Base-by-base conservation (phyloP, 2,329 filamentous ascomycete species). In the Pyricularia sp. region DNA sequence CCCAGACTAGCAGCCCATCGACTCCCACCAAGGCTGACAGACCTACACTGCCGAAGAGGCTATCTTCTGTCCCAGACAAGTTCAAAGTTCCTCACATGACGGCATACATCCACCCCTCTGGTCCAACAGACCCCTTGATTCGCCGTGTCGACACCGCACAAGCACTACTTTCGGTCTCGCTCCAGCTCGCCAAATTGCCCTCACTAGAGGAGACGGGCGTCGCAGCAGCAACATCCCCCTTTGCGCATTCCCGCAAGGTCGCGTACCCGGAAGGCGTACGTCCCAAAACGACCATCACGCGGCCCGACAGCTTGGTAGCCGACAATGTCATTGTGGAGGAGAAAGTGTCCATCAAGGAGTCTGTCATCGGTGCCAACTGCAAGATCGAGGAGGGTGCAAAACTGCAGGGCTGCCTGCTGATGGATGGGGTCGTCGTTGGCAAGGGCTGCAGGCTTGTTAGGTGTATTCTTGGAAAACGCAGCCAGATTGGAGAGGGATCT, bases 281-380 rank as follows among this genome's bases (percentile, higher is more conserved):
- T 69, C 84, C 88, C 42, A 89, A 90, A 68, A 93, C 91, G 65
- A 95, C 92, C 4, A 91, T 98, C 69, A 93, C 92, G 25, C 88
- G 90, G 73, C 85, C 87, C 65, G 94, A 97, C 80, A 92, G 88
- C 72, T 84, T 98, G 2, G 87, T 98, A 55, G 94, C 88, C 0
- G 92, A 94, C 69, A 97, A 97, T 75, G 93, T 96, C 59, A 93
- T 89, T 0, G 89, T 98, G 0, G 92, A 94, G 75, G 92, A 94
- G 74, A 94, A 94, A 77, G 90, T 88, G 28, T 91, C 93, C n/a
- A 91, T 99, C 80, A 97, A 97, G 78, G 93, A 97, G 78, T 91
- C 85, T 55, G 92, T 97, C 33, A 88, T 99, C 59, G 95, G 95
- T 2, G 88, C 92, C 4, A 93, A 92, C 73, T 97, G 93, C 77